These are phyloP conservation scores for Nitzschia palea DNA, from an alignment of 108 stramenopile genomes.

Conservation along the genomic window DNA sequence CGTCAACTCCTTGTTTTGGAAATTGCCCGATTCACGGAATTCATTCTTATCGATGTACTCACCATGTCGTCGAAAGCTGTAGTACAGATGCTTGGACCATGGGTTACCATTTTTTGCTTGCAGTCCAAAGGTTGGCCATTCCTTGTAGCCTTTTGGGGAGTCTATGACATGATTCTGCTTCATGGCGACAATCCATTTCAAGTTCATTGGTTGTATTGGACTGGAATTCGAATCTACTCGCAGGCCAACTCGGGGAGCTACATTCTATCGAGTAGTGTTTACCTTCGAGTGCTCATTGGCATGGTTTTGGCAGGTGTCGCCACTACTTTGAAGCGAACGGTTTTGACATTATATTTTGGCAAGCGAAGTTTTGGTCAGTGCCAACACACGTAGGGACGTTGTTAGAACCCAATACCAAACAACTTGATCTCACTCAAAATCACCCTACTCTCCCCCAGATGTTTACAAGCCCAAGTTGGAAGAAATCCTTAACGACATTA, in stretches of 20 bases:
- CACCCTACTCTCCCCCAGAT: neutral
- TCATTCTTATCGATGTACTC: slow-evolving; percentile 50
- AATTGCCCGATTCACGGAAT: slow-evolving; percentile 53
- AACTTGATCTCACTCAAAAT: neutral
- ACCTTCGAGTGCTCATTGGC: slow-evolving; percentile 54
- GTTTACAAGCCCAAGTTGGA: slow-evolving; percentile 57
- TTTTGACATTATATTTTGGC: slow-evolving; percentile 64
- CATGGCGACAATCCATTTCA: slow-evolving; percentile 46
- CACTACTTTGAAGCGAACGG: slow-evolving; percentile 61
- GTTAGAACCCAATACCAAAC: slow-evolving; percentile 28
- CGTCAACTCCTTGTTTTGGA: slow-evolving; percentile 61
- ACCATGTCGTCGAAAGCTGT: slow-evolving; percentile 34
- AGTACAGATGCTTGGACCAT: slow-evolving; percentile 61
- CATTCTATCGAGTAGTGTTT: slow-evolving; percentile 52
- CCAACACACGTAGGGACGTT: neutral
- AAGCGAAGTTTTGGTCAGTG: slow-evolving; percentile 44
- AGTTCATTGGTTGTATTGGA: slow-evolving; percentile 66
- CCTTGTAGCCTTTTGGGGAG: slow-evolving; percentile 52
- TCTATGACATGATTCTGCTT: slow-evolving; percentile 57
- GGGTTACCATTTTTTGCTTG: slow-evolving; percentile 64
- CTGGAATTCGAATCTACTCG: slow-evolving; percentile 53
- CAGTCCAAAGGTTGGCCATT: slow-evolving; percentile 85
- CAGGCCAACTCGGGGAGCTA: slow-evolving; percentile 44
- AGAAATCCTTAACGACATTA: slow-evolving; percentile 46
- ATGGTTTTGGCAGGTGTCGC: slow-evolving; percentile 65